A percentile compares a stretch with the other conserved stretches of the same genome.
Evolutionary conservation across 441 rosid genomes (phyloP).

Genomic region (Populus hybrid): DNA sequence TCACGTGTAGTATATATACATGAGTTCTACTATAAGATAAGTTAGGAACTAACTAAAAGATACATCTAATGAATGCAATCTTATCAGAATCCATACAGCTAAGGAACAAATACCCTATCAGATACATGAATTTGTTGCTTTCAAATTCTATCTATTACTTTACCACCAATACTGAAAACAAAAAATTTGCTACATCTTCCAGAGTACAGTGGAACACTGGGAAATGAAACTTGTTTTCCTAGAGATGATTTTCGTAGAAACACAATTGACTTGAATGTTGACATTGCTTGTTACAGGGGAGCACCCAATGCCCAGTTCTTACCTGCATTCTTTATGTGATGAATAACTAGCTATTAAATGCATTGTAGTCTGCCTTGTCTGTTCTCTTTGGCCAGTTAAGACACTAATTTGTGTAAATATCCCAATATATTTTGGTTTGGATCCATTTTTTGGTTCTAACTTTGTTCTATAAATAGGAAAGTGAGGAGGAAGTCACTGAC

Average conservation of each 20-base stretch:
- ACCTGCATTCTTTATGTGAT: background rate
- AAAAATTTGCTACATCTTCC: background rate
- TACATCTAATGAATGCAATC: background rate
- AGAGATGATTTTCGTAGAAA: background rate
- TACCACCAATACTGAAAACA: background rate
- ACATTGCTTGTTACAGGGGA: background rate
- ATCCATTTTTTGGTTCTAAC: constrained; percentile 8
- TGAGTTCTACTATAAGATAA: background rate
- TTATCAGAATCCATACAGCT: background rate
- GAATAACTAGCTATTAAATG: background rate
- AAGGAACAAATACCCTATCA: background rate
- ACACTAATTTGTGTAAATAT: constrained; percentile 2
- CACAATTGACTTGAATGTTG: background rate
- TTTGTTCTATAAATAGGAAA: constrained; percentile 55
- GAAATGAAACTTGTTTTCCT: background rate
- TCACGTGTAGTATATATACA: too few species aligned
- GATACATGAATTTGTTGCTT: background rate
- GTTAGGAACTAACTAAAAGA: background rate
- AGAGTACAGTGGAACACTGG: background rate
- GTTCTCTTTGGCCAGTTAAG: background rate
- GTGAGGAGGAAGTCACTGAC: constrained; percentile 97
- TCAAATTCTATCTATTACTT: background rate
- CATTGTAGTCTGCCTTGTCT: background rate
- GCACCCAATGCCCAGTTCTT: background rate
- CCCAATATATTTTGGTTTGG: constrained; percentile 5